Base-by-base conservation (phyloP, 2,329 filamentous ascomycete species). In the Sphaceloma murrayae region DNA sequence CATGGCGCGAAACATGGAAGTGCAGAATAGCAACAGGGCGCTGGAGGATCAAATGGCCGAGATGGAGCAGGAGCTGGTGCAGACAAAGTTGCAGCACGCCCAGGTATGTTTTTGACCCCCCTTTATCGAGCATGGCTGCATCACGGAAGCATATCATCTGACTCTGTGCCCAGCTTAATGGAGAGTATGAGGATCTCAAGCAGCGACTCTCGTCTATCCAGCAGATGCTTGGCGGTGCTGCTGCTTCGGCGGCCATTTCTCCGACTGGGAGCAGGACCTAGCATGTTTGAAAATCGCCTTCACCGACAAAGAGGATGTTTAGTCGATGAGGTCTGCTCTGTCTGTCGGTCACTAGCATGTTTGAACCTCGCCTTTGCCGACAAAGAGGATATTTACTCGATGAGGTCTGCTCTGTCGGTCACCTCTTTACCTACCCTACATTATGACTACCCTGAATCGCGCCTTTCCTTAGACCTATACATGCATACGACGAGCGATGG, bases 41-140 rank as follows among this genome's bases (percentile, higher is more conserved):
- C 67, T 98, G 53, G 88, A 95, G 64, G 89, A 94, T 59, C 85
- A 91, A 57, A 75, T 94, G 74, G 74, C 77, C 4, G 87, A 95
- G 54, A 84, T 96, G 69, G 91, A 96, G 69, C 84, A 88, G 63
- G 80, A 87, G 61, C 69, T 98, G 52, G 89, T 98, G 51, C 78
- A 82, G 59, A 91, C 87, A 1, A 98, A 98, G 74, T 83, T 98
- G 84, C 77, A 78, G 57, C 87, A 88, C 68, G 91, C 91, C 45
- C 86, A 95, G 80, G 89, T 94, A 73, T 70, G 80, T 69, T 11
- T 30, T 1, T n/a, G 14, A 27, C 13, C 11, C 18, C 13, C 10
- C 14, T 36, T 22, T 17, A 22, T 8, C 18, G n/a, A n/a, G n/a
- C n/a, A n/a, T n/a, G n/a, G n/a, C n/a, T n/a, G n/a, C n/a, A n/a